Evolutionary conservation across 495 filamentous ascomycete genomes (phyloP), one percentile per base, ranked within the genome.

Genomic region (Aspergillus bridgeri): DNA sequence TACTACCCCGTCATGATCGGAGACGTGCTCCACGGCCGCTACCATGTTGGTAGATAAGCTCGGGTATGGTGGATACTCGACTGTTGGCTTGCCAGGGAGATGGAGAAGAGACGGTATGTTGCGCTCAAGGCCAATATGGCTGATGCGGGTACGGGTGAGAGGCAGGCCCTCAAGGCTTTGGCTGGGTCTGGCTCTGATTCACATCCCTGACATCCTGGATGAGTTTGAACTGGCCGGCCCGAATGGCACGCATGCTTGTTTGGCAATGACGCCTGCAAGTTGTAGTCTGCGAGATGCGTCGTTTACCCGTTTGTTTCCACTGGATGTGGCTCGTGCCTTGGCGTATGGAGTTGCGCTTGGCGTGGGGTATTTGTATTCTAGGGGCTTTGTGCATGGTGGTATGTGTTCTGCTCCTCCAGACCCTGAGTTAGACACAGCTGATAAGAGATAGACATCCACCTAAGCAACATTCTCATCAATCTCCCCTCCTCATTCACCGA

Each of bases 21-120:
- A 0, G 76, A 61, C 7, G 51, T 61, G 17, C 33, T 71, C 72
- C 53, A 66, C 59, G 38, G 59, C 29, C 62, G 61, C 54, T 83
- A 80, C 56, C 61, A 61, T 17, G 76, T 83, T 56, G 67, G n/a
- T 72, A 17, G 77, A 82, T 62, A 85, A 85, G 49, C 73, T 84
- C 20, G 81, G 80, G 5, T 73, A 59, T 44, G 80, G 81, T 11
- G 73, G 72, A 5, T 80, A 73, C 54, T 77, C 74, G n/a, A 83
- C 75, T 0, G 78, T 83, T 85, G 80, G 81, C 74, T 86, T 27
- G 80, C 78, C 29, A 74, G 64, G 3, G 80, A 86, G 27, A 60
- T 60, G 53, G 50, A 52, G 52, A 65, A 58, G n/a, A 51, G 63
- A 24, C 56, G 45, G 18, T 75, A 75, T 57, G 69, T 72, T 50